phyloP scores from a whole-genome alignment of 1,139 yeast species.

The Eremothecium sinecaudum region DNA sequence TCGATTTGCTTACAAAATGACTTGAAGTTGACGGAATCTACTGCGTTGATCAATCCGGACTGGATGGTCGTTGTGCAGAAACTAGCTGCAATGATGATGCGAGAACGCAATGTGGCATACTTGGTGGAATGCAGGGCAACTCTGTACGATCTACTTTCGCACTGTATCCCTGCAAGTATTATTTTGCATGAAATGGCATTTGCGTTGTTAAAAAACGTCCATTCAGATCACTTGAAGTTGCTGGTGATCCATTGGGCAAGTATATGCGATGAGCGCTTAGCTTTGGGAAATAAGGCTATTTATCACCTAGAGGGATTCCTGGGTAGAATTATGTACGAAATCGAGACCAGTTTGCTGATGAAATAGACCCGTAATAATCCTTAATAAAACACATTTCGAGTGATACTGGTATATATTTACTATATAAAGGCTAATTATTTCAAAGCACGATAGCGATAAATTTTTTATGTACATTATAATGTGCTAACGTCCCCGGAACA shows the following conservation, averaged over 20 bases:
- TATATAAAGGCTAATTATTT: too few species aligned
- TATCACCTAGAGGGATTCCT: conserved; percentile 92
- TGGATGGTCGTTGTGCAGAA: conserved; percentile 75
- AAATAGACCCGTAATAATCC: too few species aligned
- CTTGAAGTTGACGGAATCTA: conserved; percentile 35
- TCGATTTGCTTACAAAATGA: conserved; percentile 74
- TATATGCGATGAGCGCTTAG: conserved; percentile 74
- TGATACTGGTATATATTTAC: too few species aligned
- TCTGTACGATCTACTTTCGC: conserved; percentile 78
- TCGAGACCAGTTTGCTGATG: conserved; percentile 8
- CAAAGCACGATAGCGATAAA: too few species aligned
- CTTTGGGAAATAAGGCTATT: conserved; percentile 79
- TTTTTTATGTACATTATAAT: background rate
- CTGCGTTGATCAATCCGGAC: conserved; percentile 55
- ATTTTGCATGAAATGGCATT: conserved; percentile 62
- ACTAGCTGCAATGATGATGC: conserved; percentile 51
- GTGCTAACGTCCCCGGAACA: conserved; percentile 47
- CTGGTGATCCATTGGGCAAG: conserved; percentile 63
- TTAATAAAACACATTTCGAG: too few species aligned
- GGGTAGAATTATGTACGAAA: conserved; percentile 63
- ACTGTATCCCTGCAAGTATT: conserved; percentile 81
- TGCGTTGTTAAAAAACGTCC: conserved; percentile 39
- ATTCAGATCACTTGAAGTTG: conserved; percentile 33
- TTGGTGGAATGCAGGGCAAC: conserved; percentile 65
- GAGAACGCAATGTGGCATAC: conserved; percentile 59